Conservation (phyloP, 306 rosid genomes). For the Amphicarpaea edgeworthii region DNA sequence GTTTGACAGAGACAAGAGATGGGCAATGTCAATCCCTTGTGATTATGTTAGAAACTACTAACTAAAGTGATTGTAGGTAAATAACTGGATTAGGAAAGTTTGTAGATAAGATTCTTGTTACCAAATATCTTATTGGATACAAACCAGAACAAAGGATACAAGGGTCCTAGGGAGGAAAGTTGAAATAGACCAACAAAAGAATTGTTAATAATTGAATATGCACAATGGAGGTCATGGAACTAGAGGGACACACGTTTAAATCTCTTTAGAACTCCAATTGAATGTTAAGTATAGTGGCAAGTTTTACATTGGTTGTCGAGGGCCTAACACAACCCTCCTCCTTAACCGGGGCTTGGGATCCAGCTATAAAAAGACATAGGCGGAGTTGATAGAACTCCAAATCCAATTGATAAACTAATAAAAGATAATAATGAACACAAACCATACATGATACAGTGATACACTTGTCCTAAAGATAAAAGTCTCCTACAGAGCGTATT, state of each 20-base stretch:
- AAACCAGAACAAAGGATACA: neutral
- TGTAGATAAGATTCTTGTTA: neutral
- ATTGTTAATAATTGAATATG: neutral
- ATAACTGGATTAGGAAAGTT: neutral
- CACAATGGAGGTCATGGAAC: neutral
- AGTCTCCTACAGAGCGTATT: no score
- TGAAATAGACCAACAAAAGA: slow-evolving; percentile 6
- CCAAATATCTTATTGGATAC: neutral
- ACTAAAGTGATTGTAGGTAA: neutral
- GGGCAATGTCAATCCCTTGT: slow-evolving; percentile 5
- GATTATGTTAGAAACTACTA: slow-evolving; percentile 1
- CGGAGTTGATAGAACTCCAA: no score
- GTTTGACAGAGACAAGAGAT: neutral
- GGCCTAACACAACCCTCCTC: no score
- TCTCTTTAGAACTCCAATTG: no score
- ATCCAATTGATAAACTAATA: neutral
- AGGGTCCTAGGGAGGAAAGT: neutral
- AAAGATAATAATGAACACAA: neutral
- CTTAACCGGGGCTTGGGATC: no score
- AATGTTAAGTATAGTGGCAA: no score
- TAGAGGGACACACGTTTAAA: neutral
- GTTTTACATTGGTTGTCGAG: no score
- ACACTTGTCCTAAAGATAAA: no score
- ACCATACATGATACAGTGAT: neutral
- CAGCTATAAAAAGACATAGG: no score